A percentile compares a stretch with the other conserved stretches of the same genome.
Evolutionary conservation across 345 rosid genomes (phyloP).

Genomic region (Brassica incana): DNA sequence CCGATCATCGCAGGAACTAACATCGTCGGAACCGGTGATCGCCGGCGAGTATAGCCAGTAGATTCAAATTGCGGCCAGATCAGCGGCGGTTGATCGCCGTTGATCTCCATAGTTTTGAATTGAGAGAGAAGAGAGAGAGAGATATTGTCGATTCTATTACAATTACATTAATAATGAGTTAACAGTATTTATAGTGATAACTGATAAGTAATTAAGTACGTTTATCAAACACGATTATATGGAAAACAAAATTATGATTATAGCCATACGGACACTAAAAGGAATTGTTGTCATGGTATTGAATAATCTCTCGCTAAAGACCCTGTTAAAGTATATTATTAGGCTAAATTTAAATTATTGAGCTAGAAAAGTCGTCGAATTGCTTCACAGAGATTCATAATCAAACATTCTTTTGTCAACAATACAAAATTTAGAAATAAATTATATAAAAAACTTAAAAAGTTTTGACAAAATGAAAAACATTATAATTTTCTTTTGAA

Average conservation of each 20-base stretch:
- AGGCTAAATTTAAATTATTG: conserved; percentile 10
- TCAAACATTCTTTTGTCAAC: not conserved
- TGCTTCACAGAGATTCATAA: not conserved
- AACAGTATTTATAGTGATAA: conserved; percentile 22
- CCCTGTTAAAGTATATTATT: not conserved
- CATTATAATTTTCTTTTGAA: too few relatives aligned
- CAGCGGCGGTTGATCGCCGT: conserved; percentile 47
- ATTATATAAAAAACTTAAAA: too few relatives aligned
- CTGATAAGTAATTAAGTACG: conserved; percentile 10
- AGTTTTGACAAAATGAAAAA: too few relatives aligned
- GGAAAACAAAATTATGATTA: conserved; percentile 16
- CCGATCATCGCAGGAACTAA: conserved; percentile 48
- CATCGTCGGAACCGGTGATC: conserved; percentile 40
- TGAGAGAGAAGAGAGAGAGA: not conserved
- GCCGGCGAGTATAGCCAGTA: conserved; percentile 44
- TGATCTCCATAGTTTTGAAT: conserved; percentile 34
- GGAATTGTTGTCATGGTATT: conserved; percentile 36
- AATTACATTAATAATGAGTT: not conserved
- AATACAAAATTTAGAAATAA: not conserved
- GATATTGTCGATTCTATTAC: conserved; percentile 15
- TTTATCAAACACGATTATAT: conserved; percentile 5
- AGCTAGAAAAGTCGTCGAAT: not conserved
- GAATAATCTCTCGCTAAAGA: conserved; percentile 31
- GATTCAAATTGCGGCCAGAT: conserved; percentile 48
- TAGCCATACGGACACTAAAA: conserved; percentile 40